Evolutionary conservation across 768 basidiomycete species (phyloP).

Genomic region (Auriscalpium orientale): DNA sequence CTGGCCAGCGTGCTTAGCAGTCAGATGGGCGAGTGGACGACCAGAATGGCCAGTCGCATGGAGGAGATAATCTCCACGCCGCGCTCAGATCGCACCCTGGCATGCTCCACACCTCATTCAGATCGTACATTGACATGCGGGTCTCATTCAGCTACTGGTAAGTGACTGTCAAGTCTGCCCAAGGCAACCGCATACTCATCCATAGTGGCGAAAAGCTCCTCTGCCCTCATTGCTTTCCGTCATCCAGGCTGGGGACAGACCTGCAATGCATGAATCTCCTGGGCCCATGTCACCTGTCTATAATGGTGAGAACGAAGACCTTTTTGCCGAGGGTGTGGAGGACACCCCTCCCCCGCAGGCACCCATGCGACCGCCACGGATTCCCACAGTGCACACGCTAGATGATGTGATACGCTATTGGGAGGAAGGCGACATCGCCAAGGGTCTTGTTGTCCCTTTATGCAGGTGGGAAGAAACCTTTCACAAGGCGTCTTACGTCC

Average conservation of each 20-base stretch:
- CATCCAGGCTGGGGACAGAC: not conserved
- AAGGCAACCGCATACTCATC: not conserved
- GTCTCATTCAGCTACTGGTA: not conserved
- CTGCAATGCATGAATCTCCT: not conserved
- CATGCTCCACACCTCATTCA: not conserved
- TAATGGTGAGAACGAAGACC: not conserved
- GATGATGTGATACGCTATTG: not conserved
- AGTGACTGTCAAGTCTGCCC: too few relatives aligned
- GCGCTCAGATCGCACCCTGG: not conserved
- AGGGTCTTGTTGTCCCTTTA: not conserved
- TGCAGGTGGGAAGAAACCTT: not conserved
- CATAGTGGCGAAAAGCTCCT: not conserved
- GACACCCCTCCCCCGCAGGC: too few relatives aligned
- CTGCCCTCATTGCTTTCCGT: not conserved
- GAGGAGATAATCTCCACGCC: not conserved
- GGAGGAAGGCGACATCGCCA: not conserved
- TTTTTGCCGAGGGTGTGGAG: too few relatives aligned
- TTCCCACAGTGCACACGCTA: not conserved
- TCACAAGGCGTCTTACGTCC: not conserved
- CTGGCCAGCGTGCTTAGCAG: not conserved
- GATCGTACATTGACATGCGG: not conserved
- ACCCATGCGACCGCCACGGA: not conserved
- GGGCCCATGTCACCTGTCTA: not conserved
- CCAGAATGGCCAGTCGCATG: not conserved
- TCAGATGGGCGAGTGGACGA: not conserved